These are phyloP conservation scores for Giardia muris DNA, from an alignment of 208 protist species.

Conservation along the genomic window DNA sequence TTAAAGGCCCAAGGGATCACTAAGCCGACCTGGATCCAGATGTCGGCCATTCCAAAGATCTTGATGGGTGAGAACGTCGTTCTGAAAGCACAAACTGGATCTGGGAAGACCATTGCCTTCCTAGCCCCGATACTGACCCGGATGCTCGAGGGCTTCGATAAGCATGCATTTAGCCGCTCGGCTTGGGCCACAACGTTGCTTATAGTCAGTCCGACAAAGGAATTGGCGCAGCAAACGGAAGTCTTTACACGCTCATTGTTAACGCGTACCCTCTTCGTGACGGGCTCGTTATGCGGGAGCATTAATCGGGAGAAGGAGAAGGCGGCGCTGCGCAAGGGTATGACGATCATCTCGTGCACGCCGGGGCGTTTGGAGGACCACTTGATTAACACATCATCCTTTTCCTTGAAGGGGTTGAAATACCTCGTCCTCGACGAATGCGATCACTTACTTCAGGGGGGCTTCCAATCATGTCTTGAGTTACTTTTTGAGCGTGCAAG, in stretches of 20 bases:
- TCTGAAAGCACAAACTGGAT: not conserved
- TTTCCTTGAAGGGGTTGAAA: not conserved
- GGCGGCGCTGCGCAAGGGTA: not conserved
- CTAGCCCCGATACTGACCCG: not conserved
- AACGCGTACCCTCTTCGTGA: not conserved
- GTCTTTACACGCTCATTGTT: not conserved
- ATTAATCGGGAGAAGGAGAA: not conserved
- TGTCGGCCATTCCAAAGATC: not conserved
- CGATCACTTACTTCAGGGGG: not conserved
- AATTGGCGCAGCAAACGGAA: conserved; percentile 12
- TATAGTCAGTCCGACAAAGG: conserved; percentile 1
- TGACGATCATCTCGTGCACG: not conserved
- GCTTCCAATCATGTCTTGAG: not conserved
- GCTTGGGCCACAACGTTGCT: too few relatives aligned
- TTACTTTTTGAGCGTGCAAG: not conserved
- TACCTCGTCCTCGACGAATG: conserved; percentile 16
- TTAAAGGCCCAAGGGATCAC: not conserved
- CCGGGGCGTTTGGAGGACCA: conserved; percentile 3
- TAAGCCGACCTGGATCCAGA: not conserved
- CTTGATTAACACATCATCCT: not conserved
- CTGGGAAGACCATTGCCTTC: conserved; percentile 16
- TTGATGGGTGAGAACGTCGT: not conserved
- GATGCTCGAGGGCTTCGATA: not conserved
- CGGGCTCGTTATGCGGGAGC: not conserved
- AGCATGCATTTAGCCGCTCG: not conserved